Evolutionary conservation across 306 rosid genomes (phyloP).

Genomic region (Vicia faba): DNA sequence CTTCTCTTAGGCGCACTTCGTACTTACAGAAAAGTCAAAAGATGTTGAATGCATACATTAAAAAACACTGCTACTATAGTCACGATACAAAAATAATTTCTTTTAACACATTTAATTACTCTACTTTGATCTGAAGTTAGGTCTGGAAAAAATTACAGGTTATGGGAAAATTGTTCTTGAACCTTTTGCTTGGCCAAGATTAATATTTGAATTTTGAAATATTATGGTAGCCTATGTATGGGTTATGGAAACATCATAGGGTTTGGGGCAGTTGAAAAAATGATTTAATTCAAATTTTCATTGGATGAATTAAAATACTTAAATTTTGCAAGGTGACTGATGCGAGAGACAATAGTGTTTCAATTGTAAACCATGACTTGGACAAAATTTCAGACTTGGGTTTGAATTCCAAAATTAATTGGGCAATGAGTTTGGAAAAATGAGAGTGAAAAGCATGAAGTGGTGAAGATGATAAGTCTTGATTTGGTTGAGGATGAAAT

Average conservation of each 20-base stretch:
- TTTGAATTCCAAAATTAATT: constrained; percentile 34
- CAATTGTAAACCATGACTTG: constrained; percentile 57
- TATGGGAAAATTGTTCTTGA: constrained; percentile 4
- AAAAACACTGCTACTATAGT: no score
- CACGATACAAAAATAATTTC: no score
- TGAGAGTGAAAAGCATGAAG: constrained; percentile 48
- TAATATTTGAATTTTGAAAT: constrained; percentile 20
- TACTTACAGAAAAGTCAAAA: no score
- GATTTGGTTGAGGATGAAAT: constrained; percentile 27
- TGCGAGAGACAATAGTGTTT: constrained; percentile 64
- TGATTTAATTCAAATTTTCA: no score
- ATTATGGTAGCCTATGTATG: no score
- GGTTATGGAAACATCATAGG: no score
- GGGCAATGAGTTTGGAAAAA: constrained; percentile 45
- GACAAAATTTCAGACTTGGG: constrained; percentile 44
- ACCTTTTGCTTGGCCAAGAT: constrained; percentile 8
- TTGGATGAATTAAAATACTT: no score
- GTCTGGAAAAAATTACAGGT: constrained; percentile 16
- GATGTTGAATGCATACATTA: no score
- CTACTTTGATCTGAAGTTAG: constrained; percentile 5
- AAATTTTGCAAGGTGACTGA: constrained; percentile 91
- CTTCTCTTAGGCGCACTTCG: no score
- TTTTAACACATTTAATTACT: no score
- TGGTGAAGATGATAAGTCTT: constrained; percentile 41
- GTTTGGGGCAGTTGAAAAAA: no score